A percentile compares a stretch with the other conserved stretches of the same genome.
Evolutionary conservation across 257 asterid species (phyloP).

Genomic region (Marsdenia floribunda): DNA sequence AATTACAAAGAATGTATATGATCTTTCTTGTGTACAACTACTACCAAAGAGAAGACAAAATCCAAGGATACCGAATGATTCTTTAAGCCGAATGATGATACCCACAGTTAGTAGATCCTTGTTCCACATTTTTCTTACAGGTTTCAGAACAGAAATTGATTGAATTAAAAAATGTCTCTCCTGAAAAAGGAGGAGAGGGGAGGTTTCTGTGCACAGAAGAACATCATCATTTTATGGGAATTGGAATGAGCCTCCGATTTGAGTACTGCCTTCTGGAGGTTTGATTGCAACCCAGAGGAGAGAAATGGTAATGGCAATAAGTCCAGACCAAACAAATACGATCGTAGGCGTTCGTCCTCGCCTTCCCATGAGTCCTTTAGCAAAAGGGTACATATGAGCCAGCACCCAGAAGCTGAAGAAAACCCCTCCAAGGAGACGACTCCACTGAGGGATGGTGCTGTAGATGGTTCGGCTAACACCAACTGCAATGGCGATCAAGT

Average conservation of each 20-base stretch:
- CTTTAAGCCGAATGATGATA: background rate
- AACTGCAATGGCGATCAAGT: slow-evolving; percentile 71
- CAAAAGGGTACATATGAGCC: slow-evolving; percentile 78
- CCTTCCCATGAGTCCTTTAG: slow-evolving; percentile 80
- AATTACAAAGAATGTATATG: slow-evolving; percentile 7
- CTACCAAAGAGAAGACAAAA: background rate
- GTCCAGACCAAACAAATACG: slow-evolving; percentile 84
- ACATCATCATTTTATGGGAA: slow-evolving; percentile 48
- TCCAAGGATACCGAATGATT: slow-evolving; percentile 3
- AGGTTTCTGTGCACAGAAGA: background rate
- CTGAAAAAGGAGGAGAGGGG: background rate
- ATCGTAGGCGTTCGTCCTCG: slow-evolving; percentile 82
- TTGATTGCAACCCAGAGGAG: slow-evolving; percentile 78
- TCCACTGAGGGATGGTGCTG: slow-evolving; percentile 82
- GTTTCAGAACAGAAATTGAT: background rate
- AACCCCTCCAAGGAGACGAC: slow-evolving; percentile 76
- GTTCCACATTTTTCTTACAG: background rate
- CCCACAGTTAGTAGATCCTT: slow-evolving; percentile 1
- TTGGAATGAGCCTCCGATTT: slow-evolving; percentile 85
- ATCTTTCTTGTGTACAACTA: background rate
- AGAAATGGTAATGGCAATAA: slow-evolving; percentile 70
- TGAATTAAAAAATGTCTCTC: slow-evolving; percentile 1
- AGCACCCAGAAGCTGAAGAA: slow-evolving; percentile 91
- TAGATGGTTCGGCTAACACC: slow-evolving; percentile 80
- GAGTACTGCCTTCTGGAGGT: slow-evolving; percentile 49